These are phyloP conservation scores for Suhomyces pyralidae DNA, from an alignment of 805 yeast species.

Conservation along the genomic window DNA sequence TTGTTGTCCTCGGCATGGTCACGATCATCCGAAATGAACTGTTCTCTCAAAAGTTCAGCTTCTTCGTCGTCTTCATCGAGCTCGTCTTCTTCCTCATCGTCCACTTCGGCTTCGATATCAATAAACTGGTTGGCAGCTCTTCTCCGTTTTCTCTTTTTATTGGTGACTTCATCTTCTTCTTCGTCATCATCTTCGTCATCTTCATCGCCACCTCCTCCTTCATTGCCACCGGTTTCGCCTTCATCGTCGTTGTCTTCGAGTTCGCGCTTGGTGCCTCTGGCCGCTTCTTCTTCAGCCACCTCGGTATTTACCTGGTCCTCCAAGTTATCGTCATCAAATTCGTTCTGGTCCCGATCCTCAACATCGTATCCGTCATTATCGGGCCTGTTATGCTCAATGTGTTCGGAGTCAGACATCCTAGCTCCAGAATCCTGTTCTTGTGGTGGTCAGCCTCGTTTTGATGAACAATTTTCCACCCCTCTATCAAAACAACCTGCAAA, in stretches of 20 bases:
- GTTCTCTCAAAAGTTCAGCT: slow-evolving; percentile 81
- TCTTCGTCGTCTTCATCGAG: slow-evolving; percentile 89
- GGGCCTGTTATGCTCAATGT: not conserved
- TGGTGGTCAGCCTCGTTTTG: slow-evolving; percentile 1
- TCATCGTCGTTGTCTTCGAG: slow-evolving; percentile 4
- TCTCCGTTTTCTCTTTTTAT: slow-evolving; percentile 44
- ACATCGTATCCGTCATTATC: slow-evolving; percentile 7
- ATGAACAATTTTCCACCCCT: slow-evolving; percentile 1
- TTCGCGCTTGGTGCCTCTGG: not conserved
- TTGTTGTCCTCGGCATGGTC: slow-evolving; percentile 35
- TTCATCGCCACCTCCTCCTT: slow-evolving; percentile 17
- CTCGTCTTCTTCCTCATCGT: slow-evolving; percentile 91
- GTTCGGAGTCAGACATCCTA: slow-evolving; percentile 3
- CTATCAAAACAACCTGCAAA: not conserved
- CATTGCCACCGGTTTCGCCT: not conserved
- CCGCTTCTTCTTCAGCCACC: slow-evolving; percentile 6
- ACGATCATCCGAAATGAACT: slow-evolving; percentile 75
- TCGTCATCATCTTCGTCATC: slow-evolving; percentile 48
- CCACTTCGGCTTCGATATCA: slow-evolving; percentile 99
- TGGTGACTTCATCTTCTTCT: slow-evolving; percentile 49
- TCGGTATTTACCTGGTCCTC: slow-evolving; percentile 6
- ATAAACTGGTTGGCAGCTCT: slow-evolving; percentile 75
- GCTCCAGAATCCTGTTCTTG: not conserved
- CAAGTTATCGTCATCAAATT: slow-evolving; percentile 6
- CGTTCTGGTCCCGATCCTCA: slow-evolving; percentile 13